Conservation (phyloP, 495 filamentous ascomycete species). For the Patellaria atrata region DNA sequence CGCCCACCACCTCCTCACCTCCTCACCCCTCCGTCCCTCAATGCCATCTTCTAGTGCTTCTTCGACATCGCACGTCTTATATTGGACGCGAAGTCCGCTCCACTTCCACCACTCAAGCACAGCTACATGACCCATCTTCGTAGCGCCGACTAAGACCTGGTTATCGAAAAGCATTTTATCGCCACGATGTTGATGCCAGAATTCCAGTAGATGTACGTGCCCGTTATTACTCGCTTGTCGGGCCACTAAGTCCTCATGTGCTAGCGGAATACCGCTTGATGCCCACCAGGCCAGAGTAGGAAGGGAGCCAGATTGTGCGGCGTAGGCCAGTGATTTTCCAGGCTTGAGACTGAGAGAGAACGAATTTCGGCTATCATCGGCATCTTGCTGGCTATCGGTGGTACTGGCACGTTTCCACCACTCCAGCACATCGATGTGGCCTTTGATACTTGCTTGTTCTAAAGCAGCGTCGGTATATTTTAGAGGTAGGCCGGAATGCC, state of each 20-base stretch:
- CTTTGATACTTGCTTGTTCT: conserved; percentile 69
- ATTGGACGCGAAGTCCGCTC: conserved; percentile 66
- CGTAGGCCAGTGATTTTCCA: conserved; percentile 63
- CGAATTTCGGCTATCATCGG: neutral
- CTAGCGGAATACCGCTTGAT: conserved; percentile 55
- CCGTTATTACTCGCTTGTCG: conserved; percentile 73
- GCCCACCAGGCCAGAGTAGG: conserved; percentile 73
- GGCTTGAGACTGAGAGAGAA: conserved; percentile 48
- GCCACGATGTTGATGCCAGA: conserved; percentile 65
- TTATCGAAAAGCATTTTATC: conserved; percentile 77
- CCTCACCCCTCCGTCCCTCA: conserved; percentile 33
- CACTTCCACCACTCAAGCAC: conserved; percentile 87
- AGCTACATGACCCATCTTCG: conserved; percentile 67
- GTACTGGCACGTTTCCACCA: conserved; percentile 56
- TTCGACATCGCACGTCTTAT: conserved; percentile 90
- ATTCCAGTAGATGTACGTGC: conserved; percentile 69
- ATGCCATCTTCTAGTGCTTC: conserved; percentile 78
- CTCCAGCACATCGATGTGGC: conserved; percentile 67
- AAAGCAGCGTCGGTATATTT: conserved; percentile 76
- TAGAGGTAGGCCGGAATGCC: conserved; percentile 58
- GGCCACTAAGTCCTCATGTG: conserved; percentile 60
- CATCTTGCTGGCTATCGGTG: conserved; percentile 4
- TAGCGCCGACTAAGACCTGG: conserved; percentile 76
- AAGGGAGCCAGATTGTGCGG: conserved; percentile 62
- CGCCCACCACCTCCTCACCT: conserved; percentile 79